A percentile compares a stretch with the other conserved stretches of the same genome.
Conservation (phyloP, 345 rosid species). For the Trapa incisa region DNA sequence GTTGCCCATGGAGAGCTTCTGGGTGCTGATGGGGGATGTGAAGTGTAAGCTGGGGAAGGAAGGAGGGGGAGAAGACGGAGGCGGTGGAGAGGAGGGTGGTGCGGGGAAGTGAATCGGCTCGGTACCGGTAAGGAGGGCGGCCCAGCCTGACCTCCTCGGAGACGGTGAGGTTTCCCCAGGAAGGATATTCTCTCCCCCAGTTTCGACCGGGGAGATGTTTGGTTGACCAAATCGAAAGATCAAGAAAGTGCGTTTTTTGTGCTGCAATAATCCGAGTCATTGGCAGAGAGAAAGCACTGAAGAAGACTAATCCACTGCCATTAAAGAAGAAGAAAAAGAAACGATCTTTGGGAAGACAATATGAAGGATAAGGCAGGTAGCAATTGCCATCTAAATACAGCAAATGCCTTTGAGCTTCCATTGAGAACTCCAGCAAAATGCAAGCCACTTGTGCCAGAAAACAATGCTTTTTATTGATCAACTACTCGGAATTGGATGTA, state of each 20-base stretch:
- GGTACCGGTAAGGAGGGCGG: constrained; percentile 9
- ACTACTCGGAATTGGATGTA: too few species aligned
- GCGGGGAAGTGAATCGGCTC: constrained; percentile 10
- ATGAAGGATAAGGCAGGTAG: too few species aligned
- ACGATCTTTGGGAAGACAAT: too few species aligned
- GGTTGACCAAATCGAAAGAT: background rate
- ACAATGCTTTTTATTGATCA: too few species aligned
- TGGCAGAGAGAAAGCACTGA: too few species aligned
- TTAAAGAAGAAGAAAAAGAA: too few species aligned
- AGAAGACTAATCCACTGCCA: too few species aligned
- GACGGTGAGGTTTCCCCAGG: constrained; percentile 4
- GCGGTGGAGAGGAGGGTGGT: background rate
- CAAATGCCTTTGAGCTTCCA: too few species aligned
- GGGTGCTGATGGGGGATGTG: constrained; percentile 38
- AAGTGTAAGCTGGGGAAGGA: constrained; percentile 22
- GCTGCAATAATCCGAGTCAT: too few species aligned
- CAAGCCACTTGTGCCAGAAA: too few species aligned
- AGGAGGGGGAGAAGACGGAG: constrained; percentile 3
- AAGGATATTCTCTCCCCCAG: background rate
- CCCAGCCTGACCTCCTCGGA: background rate
- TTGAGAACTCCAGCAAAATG: too few species aligned
- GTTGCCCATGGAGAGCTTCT: constrained; percentile 32
- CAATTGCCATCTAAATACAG: too few species aligned
- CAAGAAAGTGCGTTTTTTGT: background rate
- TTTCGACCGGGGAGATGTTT: background rate